Evolutionary conservation across 2,329 filamentous ascomycete genomes (phyloP), one percentile per base, ranked within the genome.

Genomic region (Cladophialophora carrionii): DNA sequence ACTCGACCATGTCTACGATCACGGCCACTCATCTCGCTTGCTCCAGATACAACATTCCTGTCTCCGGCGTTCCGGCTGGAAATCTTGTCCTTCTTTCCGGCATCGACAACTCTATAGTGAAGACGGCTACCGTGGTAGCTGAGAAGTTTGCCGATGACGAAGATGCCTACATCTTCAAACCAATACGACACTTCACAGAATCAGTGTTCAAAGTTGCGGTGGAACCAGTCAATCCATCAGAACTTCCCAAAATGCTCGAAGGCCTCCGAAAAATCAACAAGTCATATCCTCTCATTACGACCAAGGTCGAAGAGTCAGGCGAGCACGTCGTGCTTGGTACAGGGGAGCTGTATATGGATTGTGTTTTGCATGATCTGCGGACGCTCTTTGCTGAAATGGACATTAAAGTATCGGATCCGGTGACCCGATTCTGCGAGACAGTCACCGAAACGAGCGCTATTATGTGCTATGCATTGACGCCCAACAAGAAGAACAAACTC

Each of bases 291-390:
- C 84, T 99, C 29, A 91, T 98, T 72, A 91, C 90, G 12, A 99
- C 95, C 4, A 98, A 98, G 77, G 95, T 99, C 3, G 95, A 99
- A 76, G 95, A 99, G 78, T 97, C 92, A 1, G 95, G 95, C 57
- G 95, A 99, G 78, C 95, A 99, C 75, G 89, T 99, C 70, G 85
- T 99, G 54, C 85, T 99, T 4, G 95, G 95, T 26, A 99, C 95
- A 0, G 95, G 95, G 66, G 95, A 99, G 77, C 83, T 99, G n/a
- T 99, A 99, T 81, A 98, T 99, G 93, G 95, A 99, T 77, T 99
- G 95, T 73, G 94, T 99, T 3, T 84, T 99, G 53, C 95, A 99
- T 77, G 95, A 99, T 75, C 84, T 99, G 54, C 90, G 95, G 61
- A 87, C 88, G 48, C 79, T 98, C n/a, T 99, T 97, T 75, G 93